phyloP scores from a whole-genome alignment of 768 basidiomycete genomes.

The Boletus vinaceobasis region DNA sequence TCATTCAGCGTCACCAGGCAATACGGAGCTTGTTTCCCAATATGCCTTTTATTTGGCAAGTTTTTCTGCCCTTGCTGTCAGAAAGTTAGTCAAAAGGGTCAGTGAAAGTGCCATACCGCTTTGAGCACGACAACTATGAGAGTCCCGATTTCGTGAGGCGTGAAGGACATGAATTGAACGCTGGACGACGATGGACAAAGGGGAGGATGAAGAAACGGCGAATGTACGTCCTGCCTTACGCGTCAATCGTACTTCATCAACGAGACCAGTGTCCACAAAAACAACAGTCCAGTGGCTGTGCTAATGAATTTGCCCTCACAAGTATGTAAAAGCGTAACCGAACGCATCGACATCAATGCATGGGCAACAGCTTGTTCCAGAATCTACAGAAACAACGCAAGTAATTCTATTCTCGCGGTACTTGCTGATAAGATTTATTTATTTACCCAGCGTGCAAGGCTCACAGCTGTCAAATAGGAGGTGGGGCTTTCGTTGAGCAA shows the following conservation, averaged over 20 bases:
- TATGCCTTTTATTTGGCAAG: slow-evolving; percentile 86
- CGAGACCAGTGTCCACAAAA: slow-evolving; percentile 2
- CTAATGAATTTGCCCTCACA: background rate
- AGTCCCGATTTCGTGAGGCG: slow-evolving; percentile 81
- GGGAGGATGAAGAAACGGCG: background rate
- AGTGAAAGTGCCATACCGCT: slow-evolving; percentile 60
- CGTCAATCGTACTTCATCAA: slow-evolving; percentile 18
- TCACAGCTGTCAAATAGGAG: slow-evolving; percentile 56
- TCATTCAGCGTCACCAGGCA: slow-evolving; percentile 76
- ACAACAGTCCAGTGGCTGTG: slow-evolving; percentile 22
- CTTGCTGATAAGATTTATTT: background rate
- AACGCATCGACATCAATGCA: background rate
- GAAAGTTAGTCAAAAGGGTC: slow-evolving; percentile 6
- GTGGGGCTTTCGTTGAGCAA: slow-evolving; percentile 69
- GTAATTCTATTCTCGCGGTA: background rate
- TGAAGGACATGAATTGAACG: slow-evolving; percentile 47
- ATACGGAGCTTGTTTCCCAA: slow-evolving; percentile 97
- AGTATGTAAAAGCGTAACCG: background rate
- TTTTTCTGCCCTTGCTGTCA: slow-evolving; percentile 57
- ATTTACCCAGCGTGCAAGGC: slow-evolving; percentile 56
- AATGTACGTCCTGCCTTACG: slow-evolving; percentile 15
- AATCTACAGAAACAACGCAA: background rate
- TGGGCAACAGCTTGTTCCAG: no score
- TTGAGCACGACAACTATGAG: slow-evolving; percentile 91
- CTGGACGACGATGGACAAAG: slow-evolving; percentile 1